Conservation (phyloP, 2,329 filamentous ascomycete species). For the Trichoderma brevicompactum region DNA sequence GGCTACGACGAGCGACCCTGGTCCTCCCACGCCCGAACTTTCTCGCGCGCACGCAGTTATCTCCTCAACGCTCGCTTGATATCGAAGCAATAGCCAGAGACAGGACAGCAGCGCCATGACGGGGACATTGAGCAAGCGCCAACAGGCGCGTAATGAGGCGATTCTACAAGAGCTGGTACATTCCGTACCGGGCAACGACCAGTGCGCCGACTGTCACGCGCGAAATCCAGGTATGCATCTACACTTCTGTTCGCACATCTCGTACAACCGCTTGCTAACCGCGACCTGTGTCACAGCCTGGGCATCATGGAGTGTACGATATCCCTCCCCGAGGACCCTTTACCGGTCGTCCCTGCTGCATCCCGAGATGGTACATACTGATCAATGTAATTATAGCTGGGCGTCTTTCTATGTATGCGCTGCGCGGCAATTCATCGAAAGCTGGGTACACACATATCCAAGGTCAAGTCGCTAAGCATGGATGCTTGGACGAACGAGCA, state of each 20-base stretch:
- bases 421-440: conserved; percentile 96
- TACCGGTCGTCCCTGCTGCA: background rate
- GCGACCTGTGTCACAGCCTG: conserved; percentile 63
- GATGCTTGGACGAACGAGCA: conserved; percentile 96
- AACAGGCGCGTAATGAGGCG: conserved; percentile 96
- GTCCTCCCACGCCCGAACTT: conserved; percentile 16
- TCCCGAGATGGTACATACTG: conserved; percentile 24
- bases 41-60: conserved; percentile 22
- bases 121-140: conserved; percentile 83
- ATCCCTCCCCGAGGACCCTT: conserved; percentile 21
- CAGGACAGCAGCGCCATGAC: conserved; percentile 60
- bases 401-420: conserved; percentile 96
- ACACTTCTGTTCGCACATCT: conserved; percentile 25
- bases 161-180: conserved; percentile 87
- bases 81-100: background rate
- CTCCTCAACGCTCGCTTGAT: conserved; percentile 14
- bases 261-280: conserved; percentile 37
- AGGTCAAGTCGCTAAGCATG: conserved; percentile 98
- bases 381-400: conserved; percentile 62
- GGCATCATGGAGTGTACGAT: conserved; percentile 93
- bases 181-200: conserved; percentile 81
- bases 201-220: conserved; percentile 90
- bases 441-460: conserved; percentile 95
- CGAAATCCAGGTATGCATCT: conserved; percentile 79
- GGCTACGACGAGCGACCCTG: conserved; percentile 11